Base-by-base conservation (phyloP, 208 protist genomes). In the Crithidia sp. region DNA sequence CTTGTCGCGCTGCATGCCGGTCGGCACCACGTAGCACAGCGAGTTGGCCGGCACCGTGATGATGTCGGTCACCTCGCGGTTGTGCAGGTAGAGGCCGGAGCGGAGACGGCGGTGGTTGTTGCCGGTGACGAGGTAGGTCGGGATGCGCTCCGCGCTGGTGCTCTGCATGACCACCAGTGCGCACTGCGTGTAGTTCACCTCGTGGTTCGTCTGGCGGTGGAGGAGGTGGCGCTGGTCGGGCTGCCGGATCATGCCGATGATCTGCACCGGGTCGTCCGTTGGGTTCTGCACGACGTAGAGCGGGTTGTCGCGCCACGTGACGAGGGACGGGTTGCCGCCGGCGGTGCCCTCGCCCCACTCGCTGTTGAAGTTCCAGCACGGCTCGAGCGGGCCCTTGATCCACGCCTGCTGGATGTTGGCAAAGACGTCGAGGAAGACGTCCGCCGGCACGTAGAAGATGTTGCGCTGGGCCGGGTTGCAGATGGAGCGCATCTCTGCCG, bases 21-120 rank as follows among this genome's bases (percentile, higher is more conserved):
- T 92, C 6, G 86, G 86, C 14, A 94, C 87, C 41, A 93, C 75
- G 81, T 95, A 95, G 77, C 81, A 90, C 55, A 95, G 65, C 13
- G 88, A 95, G 16, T 83, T 53, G 16, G 85, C 60, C 12, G 91
- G 91, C 10, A 95, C 64, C 19, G 82, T 91, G 63, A 95, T 76
- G 7, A 89, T 41, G 72, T 91, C 82, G 13, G 86, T 69, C 54
- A 85, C 84, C 79, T 95, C 91, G 62, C 91, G 84, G 17, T 82
- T 78, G 56, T 83, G 78, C 39, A 92, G 41, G 76, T 89, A 89
- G 17, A 89, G 79, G 19, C 81, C 83, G 58, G 90, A 88, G 73
- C 86, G 83, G 7, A 91, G 76, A 3, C 78, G 82, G 56, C 85
- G 86, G 71, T 96, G 91, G 76, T 90, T 96, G 81, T 96, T 91